Base-by-base conservation (phyloP, 1,139 yeast species). In the Geotrichum europaeum region DNA sequence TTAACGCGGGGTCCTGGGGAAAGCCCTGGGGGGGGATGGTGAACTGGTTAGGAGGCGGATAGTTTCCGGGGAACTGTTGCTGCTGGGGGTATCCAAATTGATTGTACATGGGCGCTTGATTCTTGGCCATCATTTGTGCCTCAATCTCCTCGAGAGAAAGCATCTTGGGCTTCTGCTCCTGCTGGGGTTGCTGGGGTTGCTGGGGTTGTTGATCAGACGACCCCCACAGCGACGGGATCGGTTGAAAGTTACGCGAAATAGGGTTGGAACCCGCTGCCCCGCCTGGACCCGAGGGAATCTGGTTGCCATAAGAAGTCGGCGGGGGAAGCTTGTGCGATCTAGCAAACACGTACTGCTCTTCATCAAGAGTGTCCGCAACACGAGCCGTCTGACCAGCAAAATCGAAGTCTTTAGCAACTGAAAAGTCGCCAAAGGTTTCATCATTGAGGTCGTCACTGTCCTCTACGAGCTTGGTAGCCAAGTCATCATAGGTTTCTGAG, bases 381-480 rank as follows among this genome's bases (percentile, higher is more conserved):
- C 73, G 71, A 13, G 79, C 74, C 12, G 80, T 72, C 57, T 69
- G 69, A 45, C 75, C 74, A 13, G 89, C 89, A 73, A 91, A 90
- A 72, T 85, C 85, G 71, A 89, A 90, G 70, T 89, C 94, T 63
- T 84, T 82, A 57, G 90, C 87, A 10, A 64, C 66, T 2, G 63
- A 25, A 55, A 62, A 40, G 55, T 77, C 80, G 54, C 97, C 97
- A 76, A 92, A 92, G 0, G 98, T 92, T 70, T 89, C 96, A 64
- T 85, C 88, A 71, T 92, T 92, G 69, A 89, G 79, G 59, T 86
- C 91, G 72, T 91, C 97, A 62, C 86, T 91, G 45, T 83, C 85
- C 65, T 87, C 95, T 53, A 80, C 81, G 56, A 83, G 80, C 63
- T 80, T 80, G 36, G 83, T 89, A 2, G 91, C 94, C 62, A 87